Percentiles rank a stretch among this genome's conserved stretches.
Evolutionary conservation across 805 yeast species (phyloP).

Genomic region (Nakazawaea sp.): DNA sequence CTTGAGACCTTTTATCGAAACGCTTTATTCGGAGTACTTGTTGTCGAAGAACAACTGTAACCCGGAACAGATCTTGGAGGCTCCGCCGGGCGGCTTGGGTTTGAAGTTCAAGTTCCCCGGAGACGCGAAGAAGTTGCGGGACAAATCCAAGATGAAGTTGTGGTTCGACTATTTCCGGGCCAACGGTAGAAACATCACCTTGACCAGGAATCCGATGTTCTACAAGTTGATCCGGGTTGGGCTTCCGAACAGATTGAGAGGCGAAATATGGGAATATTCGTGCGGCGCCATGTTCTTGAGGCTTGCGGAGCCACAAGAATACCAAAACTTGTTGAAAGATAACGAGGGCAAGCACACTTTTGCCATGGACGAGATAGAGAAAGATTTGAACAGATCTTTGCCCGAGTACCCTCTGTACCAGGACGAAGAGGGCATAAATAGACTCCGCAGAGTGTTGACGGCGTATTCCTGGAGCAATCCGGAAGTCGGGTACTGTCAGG

Average conservation of each 20-base stretch:
- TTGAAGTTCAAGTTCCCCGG: slow-evolving; percentile 85
- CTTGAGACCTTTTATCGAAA: slow-evolving; percentile 56
- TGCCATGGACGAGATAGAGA: slow-evolving; percentile 95
- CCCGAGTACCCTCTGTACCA: slow-evolving; percentile 98
- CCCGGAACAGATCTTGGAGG: slow-evolving; percentile 34
- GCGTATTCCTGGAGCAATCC: slow-evolving; percentile 97
- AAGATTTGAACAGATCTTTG: slow-evolving; percentile 86
- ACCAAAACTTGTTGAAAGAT: slow-evolving; percentile 48
- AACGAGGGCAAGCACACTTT: slow-evolving; percentile 61
- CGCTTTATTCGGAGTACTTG: slow-evolving; percentile 82
- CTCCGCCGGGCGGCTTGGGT: slow-evolving; percentile 86
- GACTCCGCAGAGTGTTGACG: slow-evolving; percentile 80
- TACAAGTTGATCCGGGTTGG: slow-evolving; percentile 85
- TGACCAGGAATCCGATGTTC: slow-evolving; percentile 69
- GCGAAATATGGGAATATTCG: slow-evolving; percentile 93
- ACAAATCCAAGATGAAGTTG: slow-evolving; percentile 77
- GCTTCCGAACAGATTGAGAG: slow-evolving; percentile 87
- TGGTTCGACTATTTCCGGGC: slow-evolving; percentile 90
- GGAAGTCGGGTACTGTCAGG: slow-evolving; percentile 97
- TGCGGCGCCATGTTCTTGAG: slow-evolving; percentile 81
- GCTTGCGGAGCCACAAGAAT: slow-evolving; percentile 53
- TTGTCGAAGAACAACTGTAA: slow-evolving; percentile 50
- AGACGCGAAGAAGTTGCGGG: slow-evolving; percentile 66
- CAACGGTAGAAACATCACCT: slow-evolving; percentile 78
- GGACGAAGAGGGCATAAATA: slow-evolving; percentile 71